A percentile compares a stretch with the other conserved stretches of the same genome.
phyloP scores from a whole-genome alignment of 2,329 filamentous ascomycete genomes.

The Talaromyces sp. region DNA sequence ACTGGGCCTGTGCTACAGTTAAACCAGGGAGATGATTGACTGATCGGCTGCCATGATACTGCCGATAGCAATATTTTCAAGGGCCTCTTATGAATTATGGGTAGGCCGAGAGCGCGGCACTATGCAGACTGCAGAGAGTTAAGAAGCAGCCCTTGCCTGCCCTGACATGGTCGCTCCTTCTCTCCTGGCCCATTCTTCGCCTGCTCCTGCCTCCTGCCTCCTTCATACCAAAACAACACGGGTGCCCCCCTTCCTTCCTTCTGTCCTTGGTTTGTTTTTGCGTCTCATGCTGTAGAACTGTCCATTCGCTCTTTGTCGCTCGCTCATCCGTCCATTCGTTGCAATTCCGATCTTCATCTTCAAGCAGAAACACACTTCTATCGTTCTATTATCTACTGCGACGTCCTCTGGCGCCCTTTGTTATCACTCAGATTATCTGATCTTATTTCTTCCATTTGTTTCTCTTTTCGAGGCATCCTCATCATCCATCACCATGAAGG shows the following conservation, averaged over 20 bases:
- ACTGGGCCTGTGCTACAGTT: not conserved
- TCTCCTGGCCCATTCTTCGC: conserved; percentile 2
- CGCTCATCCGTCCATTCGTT: not conserved
- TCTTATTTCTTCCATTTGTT: not conserved
- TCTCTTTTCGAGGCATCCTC: not conserved
- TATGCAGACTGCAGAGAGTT: not conserved
- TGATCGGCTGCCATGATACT: not conserved
- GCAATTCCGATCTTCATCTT: not conserved
- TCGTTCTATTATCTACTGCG: not conserved
- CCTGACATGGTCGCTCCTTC: not conserved
- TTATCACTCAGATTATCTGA: not conserved
- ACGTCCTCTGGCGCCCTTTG: not conserved
- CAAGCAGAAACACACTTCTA: not conserved
- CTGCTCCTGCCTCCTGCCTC: conserved; percentile 12
- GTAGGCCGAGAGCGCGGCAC: not conserved
- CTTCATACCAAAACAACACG: conserved; percentile 10
- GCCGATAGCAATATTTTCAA: not conserved
- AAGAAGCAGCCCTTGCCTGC: conserved; percentile 7
- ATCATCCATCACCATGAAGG: conserved; percentile 54
- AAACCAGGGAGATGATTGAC: conserved; percentile 1
- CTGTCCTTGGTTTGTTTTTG: not conserved
- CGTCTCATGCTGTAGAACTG: not conserved
- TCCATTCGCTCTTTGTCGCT: not conserved
- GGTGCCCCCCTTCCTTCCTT: conserved; percentile 10
- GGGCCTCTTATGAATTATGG: not conserved